Evolutionary conservation across 352 stramenopile species (phyloP).

Genomic region (Phytophthora idaei): DNA sequence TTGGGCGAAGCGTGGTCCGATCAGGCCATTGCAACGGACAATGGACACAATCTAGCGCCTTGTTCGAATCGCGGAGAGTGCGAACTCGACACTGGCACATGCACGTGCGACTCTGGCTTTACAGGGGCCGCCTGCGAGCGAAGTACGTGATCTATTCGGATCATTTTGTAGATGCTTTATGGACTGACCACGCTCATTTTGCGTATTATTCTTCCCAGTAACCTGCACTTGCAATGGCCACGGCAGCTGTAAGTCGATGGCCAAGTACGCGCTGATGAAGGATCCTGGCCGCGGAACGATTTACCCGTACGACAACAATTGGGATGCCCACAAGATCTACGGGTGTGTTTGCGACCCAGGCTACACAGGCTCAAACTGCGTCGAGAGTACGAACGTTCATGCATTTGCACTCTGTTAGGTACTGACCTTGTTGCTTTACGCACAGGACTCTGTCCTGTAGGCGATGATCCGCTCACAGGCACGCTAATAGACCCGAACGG

Average conservation of each 20-base stretch:
- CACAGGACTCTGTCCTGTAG: slow-evolving; percentile 73
- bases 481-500: slow-evolving; percentile 63
- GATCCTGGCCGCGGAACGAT: slow-evolving; percentile 55
- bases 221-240: slow-evolving; percentile 77
- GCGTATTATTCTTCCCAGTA: slow-evolving; percentile 37
- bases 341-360: slow-evolving; percentile 88
- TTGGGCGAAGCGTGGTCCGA: slow-evolving; percentile 76
- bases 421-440: not conserved
- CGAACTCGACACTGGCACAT: slow-evolving; percentile 61
- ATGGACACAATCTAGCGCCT: slow-evolving; percentile 84
- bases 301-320: slow-evolving; percentile 70
- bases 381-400: slow-evolving; percentile 38
- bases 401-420: not conserved
- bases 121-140: slow-evolving; percentile 79
- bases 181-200: not conserved
- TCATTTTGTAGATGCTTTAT: not conserved
- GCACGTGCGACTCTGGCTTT: slow-evolving; percentile 73
- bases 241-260: slow-evolving; percentile 85
- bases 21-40: slow-evolving; percentile 48
- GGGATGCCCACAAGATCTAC: slow-evolving; percentile 86
- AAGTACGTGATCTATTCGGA: slow-evolving; percentile 38
- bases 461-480: slow-evolving; percentile 88
- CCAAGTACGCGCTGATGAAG: slow-evolving; percentile 57
- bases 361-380: slow-evolving; percentile 80
- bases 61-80: slow-evolving; percentile 89